A percentile compares a stretch with the other conserved stretches of the same genome.
Evolutionary conservation across 192 early-diverging fungal species (phyloP).

Genomic region (Coemansia sp.): DNA sequence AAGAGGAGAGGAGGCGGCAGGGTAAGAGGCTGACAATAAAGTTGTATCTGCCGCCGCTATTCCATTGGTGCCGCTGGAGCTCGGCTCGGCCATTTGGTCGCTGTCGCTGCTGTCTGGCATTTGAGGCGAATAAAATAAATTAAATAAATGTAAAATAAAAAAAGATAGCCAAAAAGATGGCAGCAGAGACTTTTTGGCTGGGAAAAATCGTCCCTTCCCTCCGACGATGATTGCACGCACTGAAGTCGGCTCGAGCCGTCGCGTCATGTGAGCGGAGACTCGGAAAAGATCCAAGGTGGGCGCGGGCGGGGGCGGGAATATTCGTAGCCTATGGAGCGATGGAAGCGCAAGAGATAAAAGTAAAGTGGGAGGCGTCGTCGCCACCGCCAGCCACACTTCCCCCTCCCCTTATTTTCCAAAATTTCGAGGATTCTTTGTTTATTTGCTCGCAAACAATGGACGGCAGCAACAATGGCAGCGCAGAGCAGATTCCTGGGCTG

Average conservation of each 20-base stretch:
- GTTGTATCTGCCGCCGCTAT: slow-evolving; percentile 11
- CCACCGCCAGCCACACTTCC: background rate
- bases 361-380: background rate
- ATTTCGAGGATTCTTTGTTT: background rate
- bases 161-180: background rate
- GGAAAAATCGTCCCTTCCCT: too few species aligned
- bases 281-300: background rate
- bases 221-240: too few species aligned
- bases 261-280: background rate
- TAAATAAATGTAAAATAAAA: background rate
- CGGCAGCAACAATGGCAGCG: background rate
- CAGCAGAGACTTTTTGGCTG: background rate
- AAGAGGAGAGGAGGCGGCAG: background rate
- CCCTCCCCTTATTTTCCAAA: background rate
- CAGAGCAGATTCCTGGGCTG: background rate
- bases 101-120: slow-evolving; percentile 54
- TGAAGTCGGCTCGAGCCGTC: too few species aligned
- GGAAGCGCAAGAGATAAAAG: background rate
- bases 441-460: background rate
- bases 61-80: slow-evolving; percentile 5
- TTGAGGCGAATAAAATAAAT: background rate
- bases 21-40: background rate
- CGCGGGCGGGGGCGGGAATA: slow-evolving; percentile 33
- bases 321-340: slow-evolving; percentile 41
- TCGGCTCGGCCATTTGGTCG: slow-evolving; percentile 32